A percentile compares a stretch with the other conserved stretches of the same genome.
Conservation (phyloP, 257 asterid species). For the Solanum rostratum region DNA sequence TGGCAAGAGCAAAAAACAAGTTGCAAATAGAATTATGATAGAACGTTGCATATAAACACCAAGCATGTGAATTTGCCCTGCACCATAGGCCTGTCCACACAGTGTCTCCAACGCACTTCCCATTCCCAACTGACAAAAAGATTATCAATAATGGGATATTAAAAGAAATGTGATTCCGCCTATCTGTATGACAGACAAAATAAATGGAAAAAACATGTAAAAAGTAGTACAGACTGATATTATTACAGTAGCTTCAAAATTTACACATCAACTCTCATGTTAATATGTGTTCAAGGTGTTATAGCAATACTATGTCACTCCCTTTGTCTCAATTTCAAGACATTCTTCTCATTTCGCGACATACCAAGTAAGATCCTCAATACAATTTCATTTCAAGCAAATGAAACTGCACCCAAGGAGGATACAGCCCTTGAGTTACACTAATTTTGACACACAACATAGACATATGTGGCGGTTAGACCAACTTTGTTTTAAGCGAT, state of each 20-base stretch:
- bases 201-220: not conserved
- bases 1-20: slow-evolving; percentile 44
- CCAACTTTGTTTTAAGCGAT: too few species aligned
- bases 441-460: too few species aligned
- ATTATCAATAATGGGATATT: not conserved
- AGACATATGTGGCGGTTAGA: too few species aligned
- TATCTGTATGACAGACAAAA: not conserved
- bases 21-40: slow-evolving; percentile 35
- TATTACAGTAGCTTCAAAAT: not conserved
- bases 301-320: not conserved
- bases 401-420: too few species aligned
- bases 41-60: slow-evolving; percentile 91
- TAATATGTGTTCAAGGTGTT: not conserved
- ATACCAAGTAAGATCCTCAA: not conserved
- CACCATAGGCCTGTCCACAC: slow-evolving; percentile 86
- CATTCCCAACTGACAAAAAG: slow-evolving; percentile 67
- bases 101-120: slow-evolving; percentile 93
- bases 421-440: too few species aligned
- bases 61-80: slow-evolving; percentile 72
- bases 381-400: not conserved
- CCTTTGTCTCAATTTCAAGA: not conserved
- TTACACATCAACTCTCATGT: not conserved
- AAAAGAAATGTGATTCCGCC: not conserved
- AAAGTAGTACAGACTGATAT: not conserved
- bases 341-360: not conserved